Conservation (phyloP, 768 basidiomycete genomes). For the Naganishia vishniacii region DNA sequence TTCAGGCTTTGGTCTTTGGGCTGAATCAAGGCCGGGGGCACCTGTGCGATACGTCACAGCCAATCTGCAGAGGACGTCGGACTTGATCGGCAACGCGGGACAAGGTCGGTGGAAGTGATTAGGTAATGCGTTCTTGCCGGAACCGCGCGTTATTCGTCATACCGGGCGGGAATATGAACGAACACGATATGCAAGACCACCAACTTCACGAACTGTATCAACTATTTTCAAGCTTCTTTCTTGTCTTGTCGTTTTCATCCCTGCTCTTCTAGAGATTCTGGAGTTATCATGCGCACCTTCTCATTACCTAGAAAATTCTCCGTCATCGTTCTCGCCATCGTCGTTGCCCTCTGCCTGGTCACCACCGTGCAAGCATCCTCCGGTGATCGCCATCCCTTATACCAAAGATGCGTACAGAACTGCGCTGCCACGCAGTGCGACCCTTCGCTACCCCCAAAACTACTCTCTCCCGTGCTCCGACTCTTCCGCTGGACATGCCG, state of each 20-base stretch:
- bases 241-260: not conserved
- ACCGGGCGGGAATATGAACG: too few species aligned
- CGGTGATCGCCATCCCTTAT: constrained; percentile 60
- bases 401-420: constrained; percentile 54
- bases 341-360: constrained; percentile 21
- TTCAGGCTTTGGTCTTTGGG: not conserved
- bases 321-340: constrained; percentile 4
- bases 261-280: too few species aligned
- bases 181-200: too few species aligned
- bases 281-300: too few species aligned
- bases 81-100: constrained; percentile 4
- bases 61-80: constrained; percentile 18
- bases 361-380: constrained; percentile 53
- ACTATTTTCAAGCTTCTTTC: too few species aligned
- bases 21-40: constrained; percentile 6
- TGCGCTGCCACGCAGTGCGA: constrained; percentile 53
- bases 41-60: constrained; percentile 12
- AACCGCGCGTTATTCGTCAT: constrained; percentile 1
- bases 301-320: too few species aligned
- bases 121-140: not conserved
- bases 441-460: constrained; percentile 41
- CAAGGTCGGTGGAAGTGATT: not conserved
- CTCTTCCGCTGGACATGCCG: constrained; percentile 79
- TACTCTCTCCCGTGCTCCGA: constrained; percentile 57
- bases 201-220: too few species aligned